Base-by-base conservation (phyloP, 352 stramenopile species). In the Elongisporangium senticosum region DNA sequence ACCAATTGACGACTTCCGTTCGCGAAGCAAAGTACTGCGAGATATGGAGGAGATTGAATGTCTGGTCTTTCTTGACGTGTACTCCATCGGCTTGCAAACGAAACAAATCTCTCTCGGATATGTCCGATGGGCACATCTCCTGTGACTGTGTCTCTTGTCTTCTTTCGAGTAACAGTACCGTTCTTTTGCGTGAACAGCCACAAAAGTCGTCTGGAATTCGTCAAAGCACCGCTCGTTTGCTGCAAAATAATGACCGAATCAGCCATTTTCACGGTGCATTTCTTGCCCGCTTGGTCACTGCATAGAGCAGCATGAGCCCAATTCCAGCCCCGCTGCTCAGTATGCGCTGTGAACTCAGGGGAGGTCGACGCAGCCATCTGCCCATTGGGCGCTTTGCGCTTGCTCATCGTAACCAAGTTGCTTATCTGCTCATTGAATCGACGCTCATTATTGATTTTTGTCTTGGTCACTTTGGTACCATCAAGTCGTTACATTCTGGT, bases 111-210 rank as follows among this genome's bases (percentile, higher is more conserved):
- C n/a, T 86, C 76, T 1, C 70, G 62, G 21, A 80, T 69, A 53
- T 75, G 74, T n/a, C 28, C 28, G 5, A 73, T 54, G 13, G 63
- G 60, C 37, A 80, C 37, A 1, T 67, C 48, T 2, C 17, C 21
- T 4, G 17, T 53, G 21, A 10, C 51, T 5, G 20, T 60, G 10
- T 69, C 49, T 3, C 52, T 50, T 26, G 58, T 55, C 40, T 80
- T 79, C 66, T 81, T 87, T 33, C 73, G 68, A 24, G 66, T 58
- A 48, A 85, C 60, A 7, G 63, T 39, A 6, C 74, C 74, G 33
- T 70, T 81, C 64, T 81, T 87, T 1, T 72, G 62, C 8, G 72
- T 83, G 56, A 81, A 79, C 11, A 86, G n/a, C 76, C 76, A 86
- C 24, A 67, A 21, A 4, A 62, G 54, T 8, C 28, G 33, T 49